Base-by-base conservation (phyloP, 176 grass and related monocot genomes). In the Oryza punctata region DNA sequence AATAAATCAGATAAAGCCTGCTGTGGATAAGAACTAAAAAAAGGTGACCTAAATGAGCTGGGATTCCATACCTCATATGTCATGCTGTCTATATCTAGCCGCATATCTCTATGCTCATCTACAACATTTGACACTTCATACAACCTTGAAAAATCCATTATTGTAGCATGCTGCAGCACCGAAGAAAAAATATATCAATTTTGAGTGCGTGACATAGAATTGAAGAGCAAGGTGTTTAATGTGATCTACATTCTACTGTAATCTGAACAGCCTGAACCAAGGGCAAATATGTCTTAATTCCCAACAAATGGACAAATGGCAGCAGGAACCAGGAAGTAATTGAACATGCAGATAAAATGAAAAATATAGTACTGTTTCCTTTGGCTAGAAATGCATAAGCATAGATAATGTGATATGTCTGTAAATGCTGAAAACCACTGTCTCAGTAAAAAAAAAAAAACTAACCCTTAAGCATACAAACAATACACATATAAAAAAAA, bases 11-110 rank as follows among this genome's bases (percentile, higher is more conserved):
- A 24, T 52, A 70, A 75, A 30, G 83, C 41, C 44, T 70, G 80
- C 16, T n/a, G 30, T 32, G 33, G 19, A 78, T 19, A 16, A 74
- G 12, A 78, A 66, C 40, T 37, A 14, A 61, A 35, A 74, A 63
- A 78, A 27, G 49, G 44, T 70, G 25, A 16, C 15, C 0, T 67
- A 12, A 71, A 77, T 82, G 65, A 23, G 15, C 66, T 72, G 52
- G 49, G 13, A 64, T 70, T 88, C 66, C 66, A 66, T 90, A 93
- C 91, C 91, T 93, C 91, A 29, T 90, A 93, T 26, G 88, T 85
- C 91, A 93, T 90, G 85, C 82, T 85, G 78, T 93, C 91, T 85
- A 93, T 90, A 83, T 93, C 91, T 81, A 93, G 57, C 67, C 88
- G 88, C 91, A 90, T 88, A 86, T 93, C 85, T 76, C 88, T 85